Conservation (phyloP, 2,329 filamentous ascomycete species). For the Xylaria sp. region DNA sequence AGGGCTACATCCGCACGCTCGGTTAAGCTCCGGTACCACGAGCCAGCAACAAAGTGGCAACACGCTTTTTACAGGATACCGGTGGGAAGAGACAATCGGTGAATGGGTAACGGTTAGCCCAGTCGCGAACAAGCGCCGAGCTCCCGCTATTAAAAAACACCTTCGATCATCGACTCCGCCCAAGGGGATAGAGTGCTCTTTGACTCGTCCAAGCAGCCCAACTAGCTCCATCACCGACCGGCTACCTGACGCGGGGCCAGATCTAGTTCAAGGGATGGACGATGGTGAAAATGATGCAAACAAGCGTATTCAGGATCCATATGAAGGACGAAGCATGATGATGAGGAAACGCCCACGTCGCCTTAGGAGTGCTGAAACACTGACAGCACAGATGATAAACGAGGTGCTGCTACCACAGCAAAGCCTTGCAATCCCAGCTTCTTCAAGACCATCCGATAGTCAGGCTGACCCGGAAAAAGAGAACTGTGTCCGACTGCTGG, state of each 20-base stretch:
- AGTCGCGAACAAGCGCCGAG: conserved; percentile 40
- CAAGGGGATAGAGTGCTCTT: conserved; percentile 7
- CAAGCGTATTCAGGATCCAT: background rate
- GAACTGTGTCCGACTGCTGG: conserved; percentile 28
- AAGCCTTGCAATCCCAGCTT: background rate
- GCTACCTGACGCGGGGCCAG: conserved; percentile 35
- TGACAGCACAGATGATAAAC: conserved; percentile 14
- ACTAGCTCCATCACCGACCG: conserved; percentile 32
- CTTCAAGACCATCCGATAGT: background rate
- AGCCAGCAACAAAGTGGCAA: conserved; percentile 9
- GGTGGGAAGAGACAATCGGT: conserved; percentile 66
- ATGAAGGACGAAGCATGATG: conserved; percentile 17
- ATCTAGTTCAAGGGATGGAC: conserved; percentile 33
- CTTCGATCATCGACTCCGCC: conserved; percentile 35
- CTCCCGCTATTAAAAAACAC: conserved; percentile 37
- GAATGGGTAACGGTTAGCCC: conserved; percentile 66
- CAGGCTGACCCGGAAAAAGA: conserved; percentile 33
- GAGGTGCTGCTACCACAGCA: conserved; percentile 4
- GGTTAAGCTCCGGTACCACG: conserved; percentile 10
- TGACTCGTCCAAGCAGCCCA: conserved; percentile 26
- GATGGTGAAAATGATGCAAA: conserved; percentile 10
- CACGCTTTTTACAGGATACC: conserved; percentile 51
- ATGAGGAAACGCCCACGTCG: conserved; percentile 38
- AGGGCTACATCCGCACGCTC: conserved; percentile 45
- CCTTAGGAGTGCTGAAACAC: conserved; percentile 34